phyloP scores from a whole-genome alignment of 345 rosid genomes.

The Citropsis articulata region DNA sequence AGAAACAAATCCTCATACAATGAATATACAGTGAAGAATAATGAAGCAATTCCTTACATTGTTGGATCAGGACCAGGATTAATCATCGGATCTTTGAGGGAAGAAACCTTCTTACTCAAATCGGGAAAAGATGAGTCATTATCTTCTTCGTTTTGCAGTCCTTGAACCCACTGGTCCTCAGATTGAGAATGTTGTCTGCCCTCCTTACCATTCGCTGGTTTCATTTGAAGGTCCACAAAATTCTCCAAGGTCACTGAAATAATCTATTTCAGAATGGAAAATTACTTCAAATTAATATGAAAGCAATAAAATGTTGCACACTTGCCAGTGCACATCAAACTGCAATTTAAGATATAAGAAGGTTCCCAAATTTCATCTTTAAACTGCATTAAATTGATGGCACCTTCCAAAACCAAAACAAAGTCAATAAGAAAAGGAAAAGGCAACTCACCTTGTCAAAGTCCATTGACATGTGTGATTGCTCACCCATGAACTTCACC shows the following conservation, averaged over 20 bases:
- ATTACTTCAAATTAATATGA: constrained; percentile 16
- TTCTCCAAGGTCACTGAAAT: constrained; percentile 86
- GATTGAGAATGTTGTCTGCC: constrained; percentile 28
- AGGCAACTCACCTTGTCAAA: constrained; percentile 67
- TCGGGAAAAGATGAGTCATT: constrained; percentile 30
- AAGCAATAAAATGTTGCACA: constrained; percentile 13
- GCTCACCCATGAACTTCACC: constrained; percentile 90
- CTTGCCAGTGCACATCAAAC: not conserved
- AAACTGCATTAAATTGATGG: not conserved
- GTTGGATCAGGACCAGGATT: constrained; percentile 43
- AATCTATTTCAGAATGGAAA: constrained; percentile 51
- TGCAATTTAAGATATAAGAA: constrained; percentile 6
- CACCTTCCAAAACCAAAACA: not conserved
- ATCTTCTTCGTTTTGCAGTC: constrained; percentile 27
- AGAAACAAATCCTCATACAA: constrained; percentile 8
- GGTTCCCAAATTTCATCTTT: not conserved
- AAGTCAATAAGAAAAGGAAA: not conserved
- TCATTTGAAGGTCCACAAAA: constrained; percentile 50
- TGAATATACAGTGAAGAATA: not conserved
- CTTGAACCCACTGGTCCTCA: constrained; percentile 32
- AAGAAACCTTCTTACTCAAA: constrained; percentile 34
- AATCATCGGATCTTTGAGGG: constrained; percentile 34
- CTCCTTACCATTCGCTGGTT: constrained; percentile 37
- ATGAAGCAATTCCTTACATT: constrained; percentile 44
- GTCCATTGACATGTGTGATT: constrained; percentile 84